A percentile compares a stretch with the other conserved stretches of the same genome.
Evolutionary conservation across 192 early-diverging fungal genomes (phyloP).

Genomic region (Jimgerdemannia flammicorona): DNA sequence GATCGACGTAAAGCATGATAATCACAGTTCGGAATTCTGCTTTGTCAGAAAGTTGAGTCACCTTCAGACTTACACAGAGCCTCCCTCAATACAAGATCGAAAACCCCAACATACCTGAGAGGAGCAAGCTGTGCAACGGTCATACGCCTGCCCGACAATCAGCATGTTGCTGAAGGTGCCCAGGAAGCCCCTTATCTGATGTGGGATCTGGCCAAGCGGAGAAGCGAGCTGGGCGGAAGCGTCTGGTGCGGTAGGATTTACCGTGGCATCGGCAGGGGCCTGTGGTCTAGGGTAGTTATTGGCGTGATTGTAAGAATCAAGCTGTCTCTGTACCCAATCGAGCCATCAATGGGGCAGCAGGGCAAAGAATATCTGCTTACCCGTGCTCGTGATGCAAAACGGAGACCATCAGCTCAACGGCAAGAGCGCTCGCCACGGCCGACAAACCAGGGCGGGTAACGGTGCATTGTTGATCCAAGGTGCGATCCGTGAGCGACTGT

Average conservation of each 20-base stretch:
- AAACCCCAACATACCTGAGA: conserved; percentile 32
- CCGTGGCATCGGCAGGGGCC: conserved; percentile 46
- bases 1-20: not conserved
- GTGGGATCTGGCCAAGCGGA: conserved; percentile 75
- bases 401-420: conserved; percentile 90
- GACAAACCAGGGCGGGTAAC: conserved; percentile 96
- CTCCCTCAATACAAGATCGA: not conserved
- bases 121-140: conserved; percentile 92
- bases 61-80: not conserved
- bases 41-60: not conserved
- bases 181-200: conserved; percentile 95
- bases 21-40: not conserved
- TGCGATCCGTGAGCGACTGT: conserved; percentile 86
- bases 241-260: not conserved
- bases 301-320: not conserved
- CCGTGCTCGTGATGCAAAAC: conserved; percentile 77
- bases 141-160: conserved; percentile 80
- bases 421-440: conserved; percentile 78
- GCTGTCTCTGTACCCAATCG: not conserved
- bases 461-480: conserved; percentile 97
- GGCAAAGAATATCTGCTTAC: conserved; percentile 34
- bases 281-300: conserved; percentile 30
- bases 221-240: conserved; percentile 5
- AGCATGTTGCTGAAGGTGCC: conserved; percentile 79
- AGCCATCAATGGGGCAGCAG: not conserved